Evolutionary conservation across 176 grass and related monocot genomes (phyloP), one percentile per base, ranked within the genome.

Genomic region (Zea luxurians): DNA sequence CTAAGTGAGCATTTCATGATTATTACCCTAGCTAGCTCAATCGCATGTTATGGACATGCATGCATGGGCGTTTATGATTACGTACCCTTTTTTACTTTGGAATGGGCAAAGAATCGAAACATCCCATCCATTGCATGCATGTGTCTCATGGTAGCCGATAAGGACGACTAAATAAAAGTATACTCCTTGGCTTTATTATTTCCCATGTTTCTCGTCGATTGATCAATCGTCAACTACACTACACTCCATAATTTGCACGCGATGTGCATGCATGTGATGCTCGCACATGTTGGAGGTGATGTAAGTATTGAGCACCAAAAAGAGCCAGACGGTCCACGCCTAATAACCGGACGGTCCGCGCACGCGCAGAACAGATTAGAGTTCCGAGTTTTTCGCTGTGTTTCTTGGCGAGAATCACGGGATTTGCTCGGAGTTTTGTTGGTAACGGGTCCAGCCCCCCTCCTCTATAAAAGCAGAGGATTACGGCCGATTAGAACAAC

Each of bases 241-340:
- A 76, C 18, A 61, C 21, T 68, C 7, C 6, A 18, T 55, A 18
- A 20, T 86, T 70, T 64, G 76, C 63, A 27, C 27, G 60, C 27
- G 60, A 46, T 54, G 57, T 62, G 76, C 75, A 17, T 10, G 83
- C 87, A 89, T 86, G 87, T 89, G n/a, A n/a, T n/a, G n/a, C n/a
- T n/a, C n/a, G n/a, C n/a, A n/a, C n/a, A n/a, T n/a, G n/a, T n/a
- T n/a, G n/a, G n/a, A n/a, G n/a, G n/a, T n/a, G n/a, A n/a, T n/a
- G n/a, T n/a, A n/a, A n/a, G n/a, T n/a, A n/a, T n/a, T n/a, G n/a
- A n/a, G n/a, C n/a, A n/a, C n/a, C n/a, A n/a, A n/a, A n/a, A n/a
- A n/a, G n/a, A n/a, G n/a, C n/a, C n/a, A n/a, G n/a, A n/a, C n/a
- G n/a, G n/a, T n/a, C n/a, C n/a, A n/a, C n/a, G n/a, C n/a, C n/a